A percentile compares a stretch with the other conserved stretches of the same genome.
These are phyloP conservation scores for Forsythia suspensa DNA, from an alignment of 257 asterid genomes.

Conservation along the genomic window DNA sequence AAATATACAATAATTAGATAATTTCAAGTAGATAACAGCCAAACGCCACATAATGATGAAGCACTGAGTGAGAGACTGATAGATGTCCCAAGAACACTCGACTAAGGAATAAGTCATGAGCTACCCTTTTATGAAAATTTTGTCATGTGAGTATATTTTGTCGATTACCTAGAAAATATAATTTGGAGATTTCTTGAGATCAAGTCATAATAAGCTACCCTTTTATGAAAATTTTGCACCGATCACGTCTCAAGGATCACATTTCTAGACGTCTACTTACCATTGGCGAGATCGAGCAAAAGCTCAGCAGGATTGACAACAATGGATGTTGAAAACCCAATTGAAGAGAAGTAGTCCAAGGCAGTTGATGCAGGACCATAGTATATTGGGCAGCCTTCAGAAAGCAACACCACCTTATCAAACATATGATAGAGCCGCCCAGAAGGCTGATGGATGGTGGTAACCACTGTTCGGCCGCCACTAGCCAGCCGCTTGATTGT, in stretches of 20 bases:
- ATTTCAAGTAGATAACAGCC: background rate
- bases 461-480: conserved; percentile 81
- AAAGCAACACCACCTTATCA: conserved; percentile 78
- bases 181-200: conserved; percentile 12
- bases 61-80: background rate
- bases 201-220: background rate
- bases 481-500: conserved; percentile 70
- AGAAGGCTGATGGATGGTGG: conserved; percentile 97
- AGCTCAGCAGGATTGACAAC: conserved; percentile 88
- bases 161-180: background rate
- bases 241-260: background rate
- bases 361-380: conserved; percentile 81
- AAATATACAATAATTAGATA: no score
- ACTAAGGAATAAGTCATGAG: background rate
- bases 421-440: conserved; percentile 91
- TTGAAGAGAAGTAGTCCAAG: conserved; percentile 80
- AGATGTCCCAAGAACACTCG: background rate
- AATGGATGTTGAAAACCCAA: conserved; percentile 71
- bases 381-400: conserved; percentile 90
- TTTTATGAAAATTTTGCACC: background rate
- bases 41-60: background rate
- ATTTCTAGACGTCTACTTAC: conserved; percentile 35
- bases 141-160: no score
- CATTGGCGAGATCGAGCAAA: conserved; percentile 95
- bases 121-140: no score